phyloP scores from a whole-genome alignment of 2,329 filamentous ascomycete species.

The Fusarium neocosmosporiellum region DNA sequence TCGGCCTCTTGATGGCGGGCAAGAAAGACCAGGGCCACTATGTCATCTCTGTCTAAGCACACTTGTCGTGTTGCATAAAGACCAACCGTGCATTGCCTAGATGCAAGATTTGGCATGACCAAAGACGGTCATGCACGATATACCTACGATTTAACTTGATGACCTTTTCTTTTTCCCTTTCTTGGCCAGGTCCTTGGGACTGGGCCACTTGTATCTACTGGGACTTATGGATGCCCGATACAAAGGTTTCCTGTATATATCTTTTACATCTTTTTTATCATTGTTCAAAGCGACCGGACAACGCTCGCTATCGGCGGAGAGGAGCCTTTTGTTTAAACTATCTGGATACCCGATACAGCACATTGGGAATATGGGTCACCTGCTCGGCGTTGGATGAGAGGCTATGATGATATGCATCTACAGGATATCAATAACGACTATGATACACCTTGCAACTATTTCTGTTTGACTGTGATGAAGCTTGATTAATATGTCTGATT shows the following conservation, averaged over 20 bases:
- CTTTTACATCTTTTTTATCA: slow-evolving; percentile 20
- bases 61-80: slow-evolving; percentile 8
- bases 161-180: slow-evolving; percentile 27
- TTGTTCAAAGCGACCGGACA: slow-evolving; percentile 42
- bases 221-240: slow-evolving; percentile 13
- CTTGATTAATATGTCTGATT: not conserved
- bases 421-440: slow-evolving; percentile 42
- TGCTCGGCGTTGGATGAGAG: slow-evolving; percentile 44
- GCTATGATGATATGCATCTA: slow-evolving; percentile 40
- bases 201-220: slow-evolving; percentile 37
- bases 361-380: slow-evolving; percentile 41
- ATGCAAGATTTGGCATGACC: slow-evolving; percentile 28
- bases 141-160: slow-evolving; percentile 29
- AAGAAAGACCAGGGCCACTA: slow-evolving; percentile 80
- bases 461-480: not conserved
- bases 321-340: slow-evolving; percentile 37
- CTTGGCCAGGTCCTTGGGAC: slow-evolving; percentile 28
- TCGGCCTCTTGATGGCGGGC: slow-evolving; percentile 89
- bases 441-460: slow-evolving; percentile 11
- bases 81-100: slow-evolving; percentile 10
- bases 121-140: slow-evolving; percentile 31
- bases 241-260: slow-evolving; percentile 38
- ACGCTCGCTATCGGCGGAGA: slow-evolving; percentile 37
- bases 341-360: slow-evolving; percentile 50
- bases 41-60: slow-evolving; percentile 75